Evolutionary conservation across 2,329 filamentous ascomycete species (phyloP), one percentile per base, ranked within the genome.

Genomic region (Cordyceps farinosa): DNA sequence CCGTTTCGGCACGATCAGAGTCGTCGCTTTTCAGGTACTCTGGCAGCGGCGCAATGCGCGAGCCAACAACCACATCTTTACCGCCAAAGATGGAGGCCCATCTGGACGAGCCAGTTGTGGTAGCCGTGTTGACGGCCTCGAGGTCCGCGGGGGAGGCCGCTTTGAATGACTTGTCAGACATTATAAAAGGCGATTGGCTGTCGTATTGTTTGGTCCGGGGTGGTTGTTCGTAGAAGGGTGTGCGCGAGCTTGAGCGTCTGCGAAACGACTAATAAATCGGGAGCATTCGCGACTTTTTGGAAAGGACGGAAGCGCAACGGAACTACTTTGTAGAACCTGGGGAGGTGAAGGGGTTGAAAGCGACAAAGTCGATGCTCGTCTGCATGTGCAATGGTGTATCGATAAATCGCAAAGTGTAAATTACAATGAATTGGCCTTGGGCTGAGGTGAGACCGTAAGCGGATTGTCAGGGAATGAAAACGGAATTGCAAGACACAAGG

Each of bases 11-110:
- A 54, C 73, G 77, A 50, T 81, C 78, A 8, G 79, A 0, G 67
- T 82, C 5, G 71, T 76, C 4, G 80, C 77, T 8, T 71, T 82
- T 61, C 57, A 69, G 69, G 63, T 75, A 74, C 9, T 73, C 70
- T 15, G 78, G 75, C 11, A 82, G 70, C 7, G 80, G 79, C 15
- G 78, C 79, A 66, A 85, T 85, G 56, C 83, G 80, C 63, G 79
- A 81, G 1, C 83, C 83, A 55, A 85, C 73, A 47, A 68, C 70
- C 51, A 82, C 78, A 32, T 70, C 68, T 10, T 68, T 65, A 36
- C 78, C 78, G 47, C 78, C 78, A 59, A 80, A 79, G 17, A 76
- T 59, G 45, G 72, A 70, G 10, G 76, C 74, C 62, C 71, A 71
- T 65, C 69, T 67, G 1, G 73, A 71, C 27, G 72, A 70, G 30